These are phyloP conservation scores for Fusarium sp. DNA, from an alignment of 2,329 filamentous ascomycete genomes.

Conservation along the genomic window DNA sequence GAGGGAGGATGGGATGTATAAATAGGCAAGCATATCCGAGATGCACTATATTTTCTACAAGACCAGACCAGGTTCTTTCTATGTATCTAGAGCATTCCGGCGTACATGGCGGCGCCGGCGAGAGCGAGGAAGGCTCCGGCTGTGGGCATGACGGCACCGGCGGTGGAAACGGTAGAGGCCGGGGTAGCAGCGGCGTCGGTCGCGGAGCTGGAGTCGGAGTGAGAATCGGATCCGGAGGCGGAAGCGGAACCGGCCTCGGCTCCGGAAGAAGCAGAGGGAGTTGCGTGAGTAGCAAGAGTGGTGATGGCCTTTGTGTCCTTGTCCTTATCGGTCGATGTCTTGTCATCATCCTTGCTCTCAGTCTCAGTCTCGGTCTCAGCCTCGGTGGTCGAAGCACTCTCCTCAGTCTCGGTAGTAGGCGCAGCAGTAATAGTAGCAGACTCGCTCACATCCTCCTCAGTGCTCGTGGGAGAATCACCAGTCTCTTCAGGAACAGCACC, in stretches of 20 bases:
- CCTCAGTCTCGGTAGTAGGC: constrained; percentile 19
- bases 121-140: constrained; percentile 41
- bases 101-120: constrained; percentile 43
- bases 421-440: constrained; percentile 33
- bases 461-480: not conserved
- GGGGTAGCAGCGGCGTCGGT: constrained; percentile 27
- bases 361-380: not conserved
- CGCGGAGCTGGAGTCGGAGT: constrained; percentile 25
- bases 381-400: constrained; percentile 4
- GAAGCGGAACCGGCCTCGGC: constrained; percentile 27
- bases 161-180: constrained; percentile 31
- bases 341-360: not conserved
- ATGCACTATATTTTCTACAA: not conserved
- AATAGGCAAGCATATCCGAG: constrained; percentile 1
- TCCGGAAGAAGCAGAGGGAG: constrained; percentile 14
- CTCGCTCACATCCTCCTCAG: not conserved
- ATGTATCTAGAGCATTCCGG: constrained; percentile 39
- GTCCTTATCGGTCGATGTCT: not conserved
- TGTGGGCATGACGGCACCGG: constrained; percentile 39
- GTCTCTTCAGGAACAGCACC: constrained; percentile 8
- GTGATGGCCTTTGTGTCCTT: constrained; percentile 24
- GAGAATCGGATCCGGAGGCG: constrained; percentile 9
- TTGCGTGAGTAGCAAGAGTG: constrained; percentile 11
- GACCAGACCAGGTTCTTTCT: not conserved
- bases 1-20: not conserved